phyloP scores from a whole-genome alignment of 192 early-diverging fungal genomes.

The Gonapodya sp. region DNA sequence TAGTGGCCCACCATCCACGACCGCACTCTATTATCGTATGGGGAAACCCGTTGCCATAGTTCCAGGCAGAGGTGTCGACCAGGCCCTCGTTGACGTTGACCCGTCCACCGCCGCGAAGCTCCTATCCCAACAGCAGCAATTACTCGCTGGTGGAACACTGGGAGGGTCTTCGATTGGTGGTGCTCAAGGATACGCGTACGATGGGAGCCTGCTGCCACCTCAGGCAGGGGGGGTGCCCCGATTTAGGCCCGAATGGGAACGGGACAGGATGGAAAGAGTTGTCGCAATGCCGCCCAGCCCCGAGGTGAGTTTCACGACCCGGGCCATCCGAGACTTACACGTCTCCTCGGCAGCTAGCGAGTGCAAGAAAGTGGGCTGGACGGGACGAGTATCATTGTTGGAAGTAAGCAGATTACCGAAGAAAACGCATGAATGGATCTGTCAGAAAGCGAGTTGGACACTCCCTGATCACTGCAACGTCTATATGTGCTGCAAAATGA shows the following conservation, averaged over 20 bases:
- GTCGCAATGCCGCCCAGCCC: background rate
- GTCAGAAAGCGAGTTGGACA: too few relatives aligned
- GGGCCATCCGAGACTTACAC: too few relatives aligned
- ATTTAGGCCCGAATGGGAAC: background rate
- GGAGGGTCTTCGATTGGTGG: background rate
- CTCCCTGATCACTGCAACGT: too few relatives aligned
- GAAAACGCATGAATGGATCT: too few relatives aligned
- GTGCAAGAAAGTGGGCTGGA: too few relatives aligned
- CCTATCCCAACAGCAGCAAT: background rate
- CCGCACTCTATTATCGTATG: background rate
- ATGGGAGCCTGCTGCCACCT: background rate
- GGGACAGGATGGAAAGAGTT: background rate
- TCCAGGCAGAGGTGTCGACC: background rate
- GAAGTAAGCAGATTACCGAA: too few relatives aligned
- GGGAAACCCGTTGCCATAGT: background rate
- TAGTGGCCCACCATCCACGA: background rate
- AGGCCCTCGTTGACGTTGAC: background rate
- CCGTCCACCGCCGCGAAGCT: background rate
- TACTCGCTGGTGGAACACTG: background rate
- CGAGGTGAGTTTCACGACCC: too few relatives aligned
- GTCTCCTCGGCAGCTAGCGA: background rate
- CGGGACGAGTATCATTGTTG: too few relatives aligned
- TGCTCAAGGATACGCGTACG: background rate
- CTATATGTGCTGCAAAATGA: too few relatives aligned
- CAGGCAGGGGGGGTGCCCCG: background rate